Percentiles rank a stretch among this genome's conserved stretches.
Evolutionary conservation across 148 eudicot species (phyloP).

Genomic region (Chenopodium berlandieri): DNA sequence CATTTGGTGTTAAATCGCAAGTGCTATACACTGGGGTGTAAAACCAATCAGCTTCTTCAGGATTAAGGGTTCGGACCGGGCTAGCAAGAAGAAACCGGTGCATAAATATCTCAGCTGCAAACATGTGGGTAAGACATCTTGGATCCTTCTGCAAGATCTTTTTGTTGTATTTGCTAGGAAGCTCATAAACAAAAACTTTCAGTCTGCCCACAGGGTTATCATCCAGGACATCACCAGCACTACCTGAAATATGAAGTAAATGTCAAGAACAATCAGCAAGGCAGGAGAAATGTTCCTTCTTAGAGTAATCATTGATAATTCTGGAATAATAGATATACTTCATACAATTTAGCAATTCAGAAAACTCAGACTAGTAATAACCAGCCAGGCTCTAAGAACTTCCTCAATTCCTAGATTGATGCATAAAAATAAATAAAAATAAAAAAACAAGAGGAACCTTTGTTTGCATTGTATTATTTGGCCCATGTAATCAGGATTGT

Average conservation of each 20-base stretch:
- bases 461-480: background rate
- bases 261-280: conserved; percentile 13
- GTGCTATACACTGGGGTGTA: conserved; percentile 94
- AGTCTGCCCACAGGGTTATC: conserved; percentile 96
- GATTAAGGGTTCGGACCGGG: conserved; percentile 93
- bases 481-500: background rate
- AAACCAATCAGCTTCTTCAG: conserved; percentile 99
- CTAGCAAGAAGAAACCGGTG: conserved; percentile 89
- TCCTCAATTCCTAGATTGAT: background rate
- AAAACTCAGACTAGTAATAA: too few relatives aligned
- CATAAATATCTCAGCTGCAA: conserved; percentile 98
- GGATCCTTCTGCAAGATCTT: conserved; percentile 89
- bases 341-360: too few relatives aligned
- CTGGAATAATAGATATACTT: background rate
- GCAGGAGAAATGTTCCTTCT: background rate
- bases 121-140: conserved; percentile 97
- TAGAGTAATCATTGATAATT: background rate
- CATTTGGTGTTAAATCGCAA: conserved; percentile 94
- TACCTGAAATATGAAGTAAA: conserved; percentile 46
- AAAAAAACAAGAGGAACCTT: background rate
- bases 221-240: conserved; percentile 98
- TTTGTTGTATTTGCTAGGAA: conserved; percentile 99
- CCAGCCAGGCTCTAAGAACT: background rate
- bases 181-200: conserved; percentile 95
- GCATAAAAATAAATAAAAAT: background rate